Base-by-base conservation (phyloP, 2,329 filamentous ascomycete genomes). In the Davidsoniella virescens region DNA sequence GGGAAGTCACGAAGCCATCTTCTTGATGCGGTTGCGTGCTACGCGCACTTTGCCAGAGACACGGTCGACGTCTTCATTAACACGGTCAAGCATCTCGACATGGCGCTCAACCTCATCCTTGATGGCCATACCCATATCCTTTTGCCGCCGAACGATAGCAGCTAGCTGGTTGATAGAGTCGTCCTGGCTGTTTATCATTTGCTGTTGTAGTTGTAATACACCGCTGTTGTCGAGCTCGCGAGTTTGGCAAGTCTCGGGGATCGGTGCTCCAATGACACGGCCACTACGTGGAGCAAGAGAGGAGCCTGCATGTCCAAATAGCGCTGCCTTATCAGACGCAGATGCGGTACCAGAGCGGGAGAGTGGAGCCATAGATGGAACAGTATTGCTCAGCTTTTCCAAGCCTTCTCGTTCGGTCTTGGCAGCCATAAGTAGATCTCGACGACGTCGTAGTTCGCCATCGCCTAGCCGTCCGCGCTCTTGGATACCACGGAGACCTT, bases 111-210 rank as follows among this genome's bases (percentile, higher is more conserved):
- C 71, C 67, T 90, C 85, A 46, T 80, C 74, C 55, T 84, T 75
- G 59, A 92, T 88, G 51, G 78, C 73, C 44, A 85, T 67, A 0
- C 84, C 84, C 75, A 90, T 84, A 64, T 87, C 80, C 59, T 76
- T 80, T 67, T 90, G 82, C 52, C 82, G 68, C 44, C 78, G 68
- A 44, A 90, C 80, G 44, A 86, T 80, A 55, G 76, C 77, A 1
- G 75, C 72, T 50, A 92, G 65, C 57, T 77, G 70, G 16, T 82
- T 73, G 2, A 92, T 73, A 57, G 84, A 80, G 57, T 80, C 63
- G 56, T 92, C 85, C 59, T 93, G 85, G 56, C 84, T 78, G 49
- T 71, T 60, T 70, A 90, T 85, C 62, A 85, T 76, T 59, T 84
- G 73, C 57, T 77, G 71, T 63, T 92, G 85, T 54, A 92, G 64